Evolutionary conservation across 805 yeast species (phyloP).

Genomic region (Pichia occidentalis): DNA sequence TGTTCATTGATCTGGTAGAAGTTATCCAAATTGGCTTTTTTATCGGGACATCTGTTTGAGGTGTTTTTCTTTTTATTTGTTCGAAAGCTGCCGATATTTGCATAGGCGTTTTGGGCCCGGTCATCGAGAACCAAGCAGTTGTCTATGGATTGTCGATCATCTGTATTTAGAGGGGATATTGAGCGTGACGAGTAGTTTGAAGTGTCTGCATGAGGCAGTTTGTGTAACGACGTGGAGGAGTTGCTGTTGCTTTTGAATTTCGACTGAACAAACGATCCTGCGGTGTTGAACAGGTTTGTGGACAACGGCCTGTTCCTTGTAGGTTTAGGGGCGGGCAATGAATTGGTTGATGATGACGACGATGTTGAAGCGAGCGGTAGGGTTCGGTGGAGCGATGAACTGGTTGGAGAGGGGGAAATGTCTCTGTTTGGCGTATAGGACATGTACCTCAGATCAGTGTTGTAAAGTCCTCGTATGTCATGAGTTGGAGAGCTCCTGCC

Average conservation of each 20-base stretch:
- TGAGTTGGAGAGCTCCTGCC: too few species aligned
- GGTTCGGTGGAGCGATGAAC: neutral
- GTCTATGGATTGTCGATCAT: conserved; percentile 2
- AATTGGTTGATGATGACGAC: neutral
- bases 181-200: conserved; percentile 6
- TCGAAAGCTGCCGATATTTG: too few species aligned
- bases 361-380: neutral
- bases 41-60: too few species aligned
- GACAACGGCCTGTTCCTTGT: neutral
- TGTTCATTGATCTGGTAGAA: too few species aligned
- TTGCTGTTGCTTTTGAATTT: neutral
- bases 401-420: conserved; percentile 9
- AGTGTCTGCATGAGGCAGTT: neutral
- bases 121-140: too few species aligned
- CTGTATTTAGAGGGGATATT: conserved; percentile 7
- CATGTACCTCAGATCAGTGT: too few species aligned
- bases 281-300: conserved; percentile 2
- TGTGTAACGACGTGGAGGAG: neutral
- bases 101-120: too few species aligned
- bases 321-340: conserved; percentile 9
- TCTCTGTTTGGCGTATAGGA: conserved; percentile 1
- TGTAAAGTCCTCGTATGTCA: too few species aligned
- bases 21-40: too few species aligned
- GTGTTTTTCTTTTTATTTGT: too few species aligned
- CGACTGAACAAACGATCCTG: neutral